phyloP scores from a whole-genome alignment of 2,329 filamentous ascomycete species.

The Fusarium irregulare region DNA sequence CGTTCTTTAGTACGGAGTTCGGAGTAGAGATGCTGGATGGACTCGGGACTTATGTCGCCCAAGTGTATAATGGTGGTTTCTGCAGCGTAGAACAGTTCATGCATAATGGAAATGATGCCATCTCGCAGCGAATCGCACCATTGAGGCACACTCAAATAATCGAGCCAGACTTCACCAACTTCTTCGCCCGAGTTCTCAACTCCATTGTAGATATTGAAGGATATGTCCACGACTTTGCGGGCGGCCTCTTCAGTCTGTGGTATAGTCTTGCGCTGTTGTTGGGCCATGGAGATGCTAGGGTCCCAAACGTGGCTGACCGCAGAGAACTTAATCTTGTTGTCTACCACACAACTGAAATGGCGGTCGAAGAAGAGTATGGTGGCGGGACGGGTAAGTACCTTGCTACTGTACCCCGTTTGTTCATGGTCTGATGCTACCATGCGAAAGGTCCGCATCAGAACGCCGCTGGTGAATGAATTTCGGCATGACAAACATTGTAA shows the following conservation, averaged over 20 bases:
- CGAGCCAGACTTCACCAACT: background rate
- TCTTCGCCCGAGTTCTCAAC: background rate
- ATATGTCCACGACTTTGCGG: background rate
- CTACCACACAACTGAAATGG: background rate
- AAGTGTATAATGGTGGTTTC: background rate
- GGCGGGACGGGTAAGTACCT: background rate
- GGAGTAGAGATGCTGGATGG: background rate
- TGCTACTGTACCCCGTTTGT: background rate
- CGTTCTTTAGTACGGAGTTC: background rate
- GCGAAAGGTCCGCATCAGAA: background rate
- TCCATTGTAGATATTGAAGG: rapidly evolving
- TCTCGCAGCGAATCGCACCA: background rate
- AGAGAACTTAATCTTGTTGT: background rate
- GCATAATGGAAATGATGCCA: background rate
- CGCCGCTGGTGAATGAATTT: background rate
- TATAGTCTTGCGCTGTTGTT: background rate
- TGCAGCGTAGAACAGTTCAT: background rate
- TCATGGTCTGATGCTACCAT: background rate
- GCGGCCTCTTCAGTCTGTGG: background rate
- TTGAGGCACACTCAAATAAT: background rate
- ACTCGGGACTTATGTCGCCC: background rate
- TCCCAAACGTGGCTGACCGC: slow-evolving; percentile 1
- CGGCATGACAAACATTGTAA: background rate
- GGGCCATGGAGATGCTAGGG: background rate
- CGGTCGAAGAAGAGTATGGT: background rate